phyloP scores from a whole-genome alignment of 2,329 filamentous ascomycete species.

The Teratosphaeria gauchensis region DNA sequence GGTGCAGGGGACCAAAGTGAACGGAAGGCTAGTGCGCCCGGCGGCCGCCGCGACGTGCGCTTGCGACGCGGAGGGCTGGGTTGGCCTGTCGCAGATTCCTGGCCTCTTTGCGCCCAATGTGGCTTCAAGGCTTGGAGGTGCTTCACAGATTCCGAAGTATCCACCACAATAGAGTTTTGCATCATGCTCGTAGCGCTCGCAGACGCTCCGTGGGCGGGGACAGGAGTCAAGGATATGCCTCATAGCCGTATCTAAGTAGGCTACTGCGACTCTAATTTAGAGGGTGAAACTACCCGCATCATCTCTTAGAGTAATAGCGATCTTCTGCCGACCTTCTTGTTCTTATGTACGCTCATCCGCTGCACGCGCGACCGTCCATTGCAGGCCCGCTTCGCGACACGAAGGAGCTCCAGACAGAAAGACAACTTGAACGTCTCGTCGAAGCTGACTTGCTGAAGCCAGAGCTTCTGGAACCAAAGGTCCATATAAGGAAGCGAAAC shows the following conservation, averaged over 20 bases:
- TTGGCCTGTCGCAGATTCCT: not conserved
- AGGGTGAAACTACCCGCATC: constrained; percentile 13
- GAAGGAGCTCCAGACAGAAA: constrained; percentile 6
- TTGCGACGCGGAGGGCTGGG: not conserved
- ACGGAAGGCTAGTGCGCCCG: not conserved
- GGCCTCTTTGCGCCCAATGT: not conserved
- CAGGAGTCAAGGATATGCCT: constrained; percentile 1
- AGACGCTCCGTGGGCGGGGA: not conserved
- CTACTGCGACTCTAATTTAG: constrained; percentile 17
- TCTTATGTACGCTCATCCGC: constrained; percentile 11
- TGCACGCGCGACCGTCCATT: constrained; percentile 6
- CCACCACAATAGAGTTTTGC: constrained; percentile 3
- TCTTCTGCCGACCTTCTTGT: constrained; percentile 3
- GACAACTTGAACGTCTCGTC: constrained; percentile 11
- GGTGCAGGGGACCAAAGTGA: not conserved
- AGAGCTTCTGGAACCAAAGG: constrained; percentile 2
- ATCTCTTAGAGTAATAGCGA: constrained; percentile 1
- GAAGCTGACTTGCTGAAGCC: constrained; percentile 8
- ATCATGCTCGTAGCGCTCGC: constrained; percentile 1
- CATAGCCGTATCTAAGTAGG: constrained; percentile 2
- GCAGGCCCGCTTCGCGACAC: not conserved
- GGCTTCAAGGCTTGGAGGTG: not conserved
- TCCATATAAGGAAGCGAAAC: constrained; percentile 5
- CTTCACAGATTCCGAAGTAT: not conserved
- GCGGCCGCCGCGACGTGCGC: not conserved